A percentile compares a stretch with the other conserved stretches of the same genome.
phyloP scores from a whole-genome alignment of 2,329 filamentous ascomycete species.

The Pseudogymnoascus verrucosus region DNA sequence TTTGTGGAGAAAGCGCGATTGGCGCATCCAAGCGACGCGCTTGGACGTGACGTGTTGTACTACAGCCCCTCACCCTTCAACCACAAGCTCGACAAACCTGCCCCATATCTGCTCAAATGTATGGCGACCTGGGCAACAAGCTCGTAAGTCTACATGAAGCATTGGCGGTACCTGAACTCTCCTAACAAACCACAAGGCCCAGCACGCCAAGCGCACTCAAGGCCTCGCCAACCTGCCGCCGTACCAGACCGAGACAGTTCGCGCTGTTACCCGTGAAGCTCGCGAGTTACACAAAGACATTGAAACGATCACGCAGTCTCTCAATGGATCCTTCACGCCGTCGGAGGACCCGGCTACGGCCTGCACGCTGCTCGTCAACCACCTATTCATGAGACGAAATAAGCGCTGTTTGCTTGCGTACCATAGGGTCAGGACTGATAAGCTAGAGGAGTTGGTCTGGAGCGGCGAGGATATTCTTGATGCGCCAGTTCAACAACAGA shows the following conservation, averaged over 20 bases:
- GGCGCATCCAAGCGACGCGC: background rate
- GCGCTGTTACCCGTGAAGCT: conserved; percentile 80
- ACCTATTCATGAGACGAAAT: conserved; percentile 90
- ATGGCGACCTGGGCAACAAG: conserved; percentile 64
- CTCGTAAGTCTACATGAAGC: conserved; percentile 39
- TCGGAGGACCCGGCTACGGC: conserved; percentile 72
- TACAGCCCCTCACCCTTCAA: background rate
- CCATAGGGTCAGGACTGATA: conserved; percentile 81
- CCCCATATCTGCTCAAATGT: conserved; percentile 40
- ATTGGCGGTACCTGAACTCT: background rate
- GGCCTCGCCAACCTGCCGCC: conserved; percentile 78
- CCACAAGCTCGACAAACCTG: background rate
- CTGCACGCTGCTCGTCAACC: conserved; percentile 83
- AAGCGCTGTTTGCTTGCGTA: conserved; percentile 94
- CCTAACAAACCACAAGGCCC: conserved; percentile 50
- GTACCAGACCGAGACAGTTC: conserved; percentile 87
- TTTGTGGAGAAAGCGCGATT: background rate
- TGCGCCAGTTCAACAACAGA: conserved; percentile 48
- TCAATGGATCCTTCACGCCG: conserved; percentile 82
- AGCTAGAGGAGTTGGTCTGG: conserved; percentile 92
- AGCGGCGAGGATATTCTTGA: conserved; percentile 77
- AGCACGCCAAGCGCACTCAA: conserved; percentile 92
- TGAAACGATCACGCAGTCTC: conserved; percentile 68
- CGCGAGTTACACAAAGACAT: conserved; percentile 88
- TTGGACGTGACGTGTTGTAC: conserved; percentile 7